Base-by-base conservation (phyloP, 2,329 filamentous ascomycete genomes). In the Pseudogymnoascus sp. region DNA sequence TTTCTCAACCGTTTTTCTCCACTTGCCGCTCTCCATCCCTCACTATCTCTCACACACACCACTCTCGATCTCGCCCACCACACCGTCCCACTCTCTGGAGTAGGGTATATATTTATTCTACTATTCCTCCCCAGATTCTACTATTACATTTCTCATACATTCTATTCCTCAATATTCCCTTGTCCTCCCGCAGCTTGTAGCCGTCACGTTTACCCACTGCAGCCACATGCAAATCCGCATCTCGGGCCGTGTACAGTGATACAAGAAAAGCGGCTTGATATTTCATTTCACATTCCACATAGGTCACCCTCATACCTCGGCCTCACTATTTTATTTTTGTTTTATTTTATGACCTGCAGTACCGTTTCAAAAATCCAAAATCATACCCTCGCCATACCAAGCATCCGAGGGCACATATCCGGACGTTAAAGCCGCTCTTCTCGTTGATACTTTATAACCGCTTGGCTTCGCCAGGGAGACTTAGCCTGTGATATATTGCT, bases 141-240 rank as follows among this genome's bases (percentile, higher is more conserved):
- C 44, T 51, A 51, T 51, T 51, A 51, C 44, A 29, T 31, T 51
- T 51, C 25, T 51, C 25, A 51, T 8, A 29, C 25, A 51, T 51
- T 51, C 44, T 51, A 51, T 51, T 51, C 44, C 44, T 31, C 44
- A 51, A 51, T 51, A 29, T 51, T 31, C 44, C 44, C 44, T 51
- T 51, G 44, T 51, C 44, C 44, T 31, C 27, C 44, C 5, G 13
- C 25, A 51, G 44, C 27, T 31, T 31, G 44, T 27, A 51, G 7
- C 44, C 44, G 44, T 31, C 44, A 51, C 44, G 44, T 51, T 51
- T 51, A 51, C 25, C 44, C 44, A 51, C 44, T 31, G 13, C 13
- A 31, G 44, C 44, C 44, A 51, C 44, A 51, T 51, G 44, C 44
- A 51, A 51, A 51, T 31, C 44, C 44, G 44, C 44, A 51, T 51